phyloP scores from a whole-genome alignment of 83 land plant species.

The Picea mariana region DNA sequence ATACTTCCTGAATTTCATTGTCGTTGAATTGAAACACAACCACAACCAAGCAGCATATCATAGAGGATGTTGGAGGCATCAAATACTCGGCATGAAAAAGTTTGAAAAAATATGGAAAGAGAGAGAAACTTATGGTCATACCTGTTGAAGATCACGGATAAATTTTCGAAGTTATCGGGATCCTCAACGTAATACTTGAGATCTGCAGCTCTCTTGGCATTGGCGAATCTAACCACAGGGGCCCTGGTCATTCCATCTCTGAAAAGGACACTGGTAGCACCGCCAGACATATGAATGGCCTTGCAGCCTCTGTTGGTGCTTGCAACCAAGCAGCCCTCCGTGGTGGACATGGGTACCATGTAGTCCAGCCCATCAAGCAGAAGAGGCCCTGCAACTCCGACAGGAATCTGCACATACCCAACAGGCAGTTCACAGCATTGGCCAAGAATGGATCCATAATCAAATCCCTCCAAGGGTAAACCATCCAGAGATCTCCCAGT shows the following conservation, averaged over 20 bases:
- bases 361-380: constrained; percentile 69
- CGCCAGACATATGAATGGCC: constrained; percentile 77
- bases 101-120: no score
- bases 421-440: constrained; percentile 93
- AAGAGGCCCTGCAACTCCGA: constrained; percentile 87
- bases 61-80: no score
- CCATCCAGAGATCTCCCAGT: constrained; percentile 64
- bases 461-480: constrained; percentile 70
- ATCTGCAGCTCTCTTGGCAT: constrained; percentile 63
- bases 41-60: no score
- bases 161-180: constrained; percentile 55
- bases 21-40: no score
- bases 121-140: no score
- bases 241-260: constrained; percentile 92
- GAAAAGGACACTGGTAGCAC: constrained; percentile 62
- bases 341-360: constrained; percentile 91
- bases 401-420: constrained; percentile 84
- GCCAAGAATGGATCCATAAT: constrained; percentile 71
- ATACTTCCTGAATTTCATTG: no score
- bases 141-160: no score
- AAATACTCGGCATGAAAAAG: no score
- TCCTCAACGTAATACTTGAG: constrained; percentile 80
- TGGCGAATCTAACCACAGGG: constrained; percentile 68
- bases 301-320: constrained; percentile 91
- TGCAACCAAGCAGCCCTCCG: constrained; percentile 91